phyloP scores from a whole-genome alignment of 164 flowering plant genomes.

The Chimonanthus salicifolius region DNA sequence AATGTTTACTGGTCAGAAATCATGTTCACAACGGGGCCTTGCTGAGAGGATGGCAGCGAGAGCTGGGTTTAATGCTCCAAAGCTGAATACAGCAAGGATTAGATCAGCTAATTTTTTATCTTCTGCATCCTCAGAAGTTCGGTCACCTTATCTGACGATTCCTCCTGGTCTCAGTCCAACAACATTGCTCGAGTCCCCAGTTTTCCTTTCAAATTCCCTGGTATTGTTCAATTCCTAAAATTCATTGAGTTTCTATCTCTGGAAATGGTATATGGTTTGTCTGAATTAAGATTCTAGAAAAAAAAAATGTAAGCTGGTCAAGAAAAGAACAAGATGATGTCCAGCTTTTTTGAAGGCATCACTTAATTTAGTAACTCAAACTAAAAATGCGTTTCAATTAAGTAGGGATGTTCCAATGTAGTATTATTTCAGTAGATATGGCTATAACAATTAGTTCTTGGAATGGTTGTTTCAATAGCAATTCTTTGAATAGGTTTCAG shows the following conservation, averaged over 20 bases:
- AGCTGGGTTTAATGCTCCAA: conserved; percentile 80
- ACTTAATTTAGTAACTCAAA: too few relatives aligned
- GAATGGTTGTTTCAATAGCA: too few relatives aligned
- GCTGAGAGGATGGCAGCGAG: conserved; percentile 72
- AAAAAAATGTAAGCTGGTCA: too few relatives aligned
- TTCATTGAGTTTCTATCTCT: neutral
- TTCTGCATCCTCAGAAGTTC: conserved; percentile 23
- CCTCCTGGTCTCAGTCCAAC: conserved; percentile 90
- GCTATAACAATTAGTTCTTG: too few relatives aligned
- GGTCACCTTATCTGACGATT: conserved; percentile 68
- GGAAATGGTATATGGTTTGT: neutral
- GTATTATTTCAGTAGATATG: too few relatives aligned
- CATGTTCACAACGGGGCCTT: conserved; percentile 45
- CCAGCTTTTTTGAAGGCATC: too few relatives aligned
- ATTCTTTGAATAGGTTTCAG: too few relatives aligned
- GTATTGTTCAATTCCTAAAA: conserved; percentile 28
- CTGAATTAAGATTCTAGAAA: too few relatives aligned
- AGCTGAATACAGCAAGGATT: conserved; percentile 56
- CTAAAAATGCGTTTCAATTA: too few relatives aligned
- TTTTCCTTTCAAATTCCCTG: conserved; percentile 77
- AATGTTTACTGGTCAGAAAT: conserved; percentile 28
- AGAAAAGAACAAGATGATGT: too few relatives aligned
- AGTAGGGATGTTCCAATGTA: too few relatives aligned
- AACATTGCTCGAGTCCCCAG: conserved; percentile 78
- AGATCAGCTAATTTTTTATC: conserved; percentile 40